Evolutionary conservation across 2,329 filamentous ascomycete genomes (phyloP), one percentile per base, ranked within the genome.

Genomic region (Cryphonectria carpinicola): DNA sequence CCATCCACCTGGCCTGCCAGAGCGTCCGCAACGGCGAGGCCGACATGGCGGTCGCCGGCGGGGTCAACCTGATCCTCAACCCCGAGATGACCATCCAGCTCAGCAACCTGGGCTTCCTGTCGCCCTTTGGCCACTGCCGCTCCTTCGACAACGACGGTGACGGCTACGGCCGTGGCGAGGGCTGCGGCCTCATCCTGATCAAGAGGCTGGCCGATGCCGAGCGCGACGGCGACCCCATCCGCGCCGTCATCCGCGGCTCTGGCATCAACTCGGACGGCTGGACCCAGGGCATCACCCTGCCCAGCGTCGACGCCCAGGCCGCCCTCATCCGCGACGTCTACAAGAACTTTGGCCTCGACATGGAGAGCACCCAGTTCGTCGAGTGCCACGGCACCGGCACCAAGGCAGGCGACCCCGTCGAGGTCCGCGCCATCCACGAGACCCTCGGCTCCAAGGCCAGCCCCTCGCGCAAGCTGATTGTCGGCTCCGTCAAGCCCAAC

Each of bases 141-240:
- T 84, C 85, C 19, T 89, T 85, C 74, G 88, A 89, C 74, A 77
- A 80, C 13, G 81, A 82, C 8, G 89, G 86, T 41, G 85, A 87
- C 70, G 89, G 89, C 0, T 92, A 90, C 74, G 88, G 84, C 0
- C 82, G 88, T 60, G 89, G 88, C 1, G 89, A 91, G 74, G 89
- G 88, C 1, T 81, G 86, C 43, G 87, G 83, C 0, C 81, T 86
- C 28, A 77, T 91, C 2, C 74, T 90, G 6, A 75, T 91, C 65
- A 91, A 90, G 76, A 83, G 82, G 3, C 78, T 90, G 0, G 80
- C 81, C 7, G 84, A 88, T 75, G 89, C 89, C 0, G 73, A 90
- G 22, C 79, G 80, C 28, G 87, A 88, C 72, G 85, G 86, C n/a
- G 87, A 91, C 75, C 83, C 83, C 0, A 85, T 88, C 68, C 82